Percentiles rank a stretch among this genome's conserved stretches.
Conservation (phyloP, 805 yeast species). For the Schwanniomyces pseudopolymorphus region DNA sequence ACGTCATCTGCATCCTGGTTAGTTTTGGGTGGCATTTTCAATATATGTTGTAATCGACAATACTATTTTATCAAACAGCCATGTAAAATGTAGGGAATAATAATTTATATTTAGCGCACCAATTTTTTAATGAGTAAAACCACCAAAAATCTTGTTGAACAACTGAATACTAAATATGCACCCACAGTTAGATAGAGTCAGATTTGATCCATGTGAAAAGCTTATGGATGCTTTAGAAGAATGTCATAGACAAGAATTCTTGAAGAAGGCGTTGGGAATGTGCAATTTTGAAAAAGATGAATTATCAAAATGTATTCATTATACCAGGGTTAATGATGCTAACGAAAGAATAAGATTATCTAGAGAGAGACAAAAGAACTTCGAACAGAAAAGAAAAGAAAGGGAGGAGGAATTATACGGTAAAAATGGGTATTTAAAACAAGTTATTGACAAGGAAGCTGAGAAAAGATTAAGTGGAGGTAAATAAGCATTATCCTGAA, state of each 20-base stretch:
- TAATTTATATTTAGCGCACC: neutral
- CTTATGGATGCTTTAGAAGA: slow-evolving; percentile 85
- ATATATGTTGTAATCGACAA: neutral
- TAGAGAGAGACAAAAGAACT: slow-evolving; percentile 53
- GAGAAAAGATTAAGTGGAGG: slow-evolving; percentile 7
- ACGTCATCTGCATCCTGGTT: slow-evolving; percentile 68
- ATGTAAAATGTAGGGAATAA: neutral
- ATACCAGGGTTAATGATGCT: slow-evolving; percentile 65
- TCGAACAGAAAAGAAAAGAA: slow-evolving; percentile 58
- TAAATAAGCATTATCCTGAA: neutral
- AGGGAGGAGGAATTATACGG: slow-evolving; percentile 80
- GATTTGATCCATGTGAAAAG: slow-evolving; percentile 63
- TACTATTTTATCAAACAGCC: neutral
- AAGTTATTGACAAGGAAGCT: slow-evolving; percentile 49
- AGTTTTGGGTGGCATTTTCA: slow-evolving; percentile 11
- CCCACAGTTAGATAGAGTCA: slow-evolving; percentile 44
- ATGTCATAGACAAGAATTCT: slow-evolving; percentile 73
- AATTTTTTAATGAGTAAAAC: neutral
- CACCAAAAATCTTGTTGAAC: neutral
- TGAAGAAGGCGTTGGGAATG: slow-evolving; percentile 71
- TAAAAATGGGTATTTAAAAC: slow-evolving; percentile 66
- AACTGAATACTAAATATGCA: slow-evolving; percentile 29
- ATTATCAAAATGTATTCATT: slow-evolving; percentile 74
- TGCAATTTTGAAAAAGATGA: slow-evolving; percentile 86
- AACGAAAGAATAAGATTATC: slow-evolving; percentile 54